Base-by-base conservation (phyloP, 2,329 filamentous ascomycete genomes). In the Lecanicillium sp. region DNA sequence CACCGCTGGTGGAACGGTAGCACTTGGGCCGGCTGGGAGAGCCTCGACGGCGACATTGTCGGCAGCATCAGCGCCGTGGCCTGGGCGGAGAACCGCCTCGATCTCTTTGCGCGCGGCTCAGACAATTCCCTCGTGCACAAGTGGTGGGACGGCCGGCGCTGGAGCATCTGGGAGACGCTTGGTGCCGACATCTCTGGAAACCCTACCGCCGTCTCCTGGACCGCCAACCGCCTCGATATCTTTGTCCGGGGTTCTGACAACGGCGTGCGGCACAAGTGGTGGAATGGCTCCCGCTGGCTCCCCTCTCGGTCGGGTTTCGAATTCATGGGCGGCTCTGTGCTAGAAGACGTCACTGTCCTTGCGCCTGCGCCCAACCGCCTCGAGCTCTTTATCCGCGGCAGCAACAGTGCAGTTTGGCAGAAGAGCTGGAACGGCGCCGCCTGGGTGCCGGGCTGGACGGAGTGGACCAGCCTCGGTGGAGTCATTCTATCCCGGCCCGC, bases 21-120 rank as follows among this genome's bases (percentile, higher is more conserved):
- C 8, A 19, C 29, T 3, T 52, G 50, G 48, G 39, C 37, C 11
- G 30, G 25, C 9, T 55, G 50, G 48, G 38, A 48, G 31, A 45
- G 46, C 25, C 49, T 60, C 32, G 56, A 55, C 33, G 56, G 55
- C 3, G 42, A 46, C 29, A 39, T 57, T 20, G 45, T 48, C 40
- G 42, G 48, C 31, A 44, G 52, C 36, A 50, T 54, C 22, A 43
- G 44, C 18, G 37, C 52, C 6, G 56, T 54, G 29, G 50, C 49
- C 1, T 54, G 50, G 49, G 55, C 45, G 1, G 18, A 36, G 8
- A 48, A 54, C 33, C 47, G 54, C 30, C 46, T 55, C 20, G 50
- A 55, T 20, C 41, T 59, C 10, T 58, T 56, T 33, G 56, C 51
- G 5, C 44, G 54, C 10, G 51, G 52, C 6, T 59, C 27, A 44